These are phyloP conservation scores for Zygnema circumcarinatum DNA, from an alignment of 139 green algal species.

Conservation along the genomic window DNA sequence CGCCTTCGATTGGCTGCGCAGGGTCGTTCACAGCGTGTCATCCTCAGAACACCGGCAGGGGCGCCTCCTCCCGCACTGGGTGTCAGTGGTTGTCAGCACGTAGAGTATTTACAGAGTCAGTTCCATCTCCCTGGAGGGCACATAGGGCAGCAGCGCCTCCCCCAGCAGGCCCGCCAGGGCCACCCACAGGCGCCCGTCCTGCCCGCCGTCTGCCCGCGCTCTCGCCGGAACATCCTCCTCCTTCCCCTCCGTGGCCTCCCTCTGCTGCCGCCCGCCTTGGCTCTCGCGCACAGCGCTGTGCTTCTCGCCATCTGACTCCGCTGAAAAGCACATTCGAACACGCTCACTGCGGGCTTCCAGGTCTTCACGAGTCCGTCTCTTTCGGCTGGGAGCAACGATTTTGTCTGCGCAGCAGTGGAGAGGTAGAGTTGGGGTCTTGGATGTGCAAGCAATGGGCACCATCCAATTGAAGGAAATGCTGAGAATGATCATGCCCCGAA, in stretches of 20 bases:
- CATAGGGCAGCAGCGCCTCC: constrained; percentile 43
- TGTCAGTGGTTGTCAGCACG: too few species aligned
- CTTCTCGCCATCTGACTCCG: not conserved
- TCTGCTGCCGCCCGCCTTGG: not conserved
- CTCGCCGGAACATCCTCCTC: not conserved
- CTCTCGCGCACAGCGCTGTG: not conserved
- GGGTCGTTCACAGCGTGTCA: too few species aligned
- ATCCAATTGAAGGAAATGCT: too few species aligned
- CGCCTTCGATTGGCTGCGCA: too few species aligned
- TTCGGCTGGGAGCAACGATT: constrained; percentile 9
- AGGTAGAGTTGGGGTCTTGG: too few species aligned
- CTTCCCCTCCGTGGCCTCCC: not conserved
- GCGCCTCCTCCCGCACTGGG: too few species aligned
- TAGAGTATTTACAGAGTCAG: not conserved
- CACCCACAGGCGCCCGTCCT: constrained; percentile 4
- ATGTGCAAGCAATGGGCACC: too few species aligned
- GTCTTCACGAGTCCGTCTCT: not conserved
- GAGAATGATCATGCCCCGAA: too few species aligned
- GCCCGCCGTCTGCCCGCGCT: constrained; percentile 30
- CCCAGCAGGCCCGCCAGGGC: constrained; percentile 27
- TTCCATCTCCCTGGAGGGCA: not conserved
- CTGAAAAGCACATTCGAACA: not conserved
- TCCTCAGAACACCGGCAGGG: too few species aligned
- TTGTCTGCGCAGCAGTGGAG: not conserved
- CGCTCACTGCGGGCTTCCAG: not conserved